Percentiles rank a stretch among this genome's conserved stretches.
Conservation (phyloP, 1,284 basidiomycete genomes). For the Heliocybe sulcata region DNA sequence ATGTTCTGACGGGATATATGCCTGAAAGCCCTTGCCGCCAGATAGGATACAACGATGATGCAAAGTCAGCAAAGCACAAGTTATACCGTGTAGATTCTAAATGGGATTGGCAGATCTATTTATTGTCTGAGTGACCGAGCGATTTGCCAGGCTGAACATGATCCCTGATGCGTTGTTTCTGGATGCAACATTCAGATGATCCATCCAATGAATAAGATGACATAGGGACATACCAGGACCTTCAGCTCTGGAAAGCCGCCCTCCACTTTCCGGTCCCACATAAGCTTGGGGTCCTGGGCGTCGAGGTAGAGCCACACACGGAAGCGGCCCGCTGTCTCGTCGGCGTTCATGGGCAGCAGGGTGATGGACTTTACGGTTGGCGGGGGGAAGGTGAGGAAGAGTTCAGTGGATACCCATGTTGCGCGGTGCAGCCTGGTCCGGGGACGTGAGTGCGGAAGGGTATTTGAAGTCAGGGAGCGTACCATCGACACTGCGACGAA, state of each 20-base stretch:
- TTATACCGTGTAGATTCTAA: too few relatives aligned
- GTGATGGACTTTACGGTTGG: conserved; percentile 61
- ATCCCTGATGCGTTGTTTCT: conserved; percentile 88
- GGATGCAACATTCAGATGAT: conserved; percentile 6
- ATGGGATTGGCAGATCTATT: background rate
- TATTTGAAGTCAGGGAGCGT: conserved; percentile 16
- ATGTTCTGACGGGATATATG: too few relatives aligned
- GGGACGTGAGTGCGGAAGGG: background rate
- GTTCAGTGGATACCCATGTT: conserved; percentile 83
- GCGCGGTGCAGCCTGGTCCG: conserved; percentile 72
- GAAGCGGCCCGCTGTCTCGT: conserved; percentile 84
- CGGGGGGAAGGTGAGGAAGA: conserved; percentile 83
- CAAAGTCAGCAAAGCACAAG: background rate
- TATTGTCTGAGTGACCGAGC: conserved; percentile 77
- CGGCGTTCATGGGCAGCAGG: conserved; percentile 67
- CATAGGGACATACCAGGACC: conserved; percentile 50
- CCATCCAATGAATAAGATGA: background rate
- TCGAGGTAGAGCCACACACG: conserved; percentile 71
- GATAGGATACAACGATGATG: too few relatives aligned
- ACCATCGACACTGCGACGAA: conserved; percentile 63
- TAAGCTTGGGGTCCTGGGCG: conserved; percentile 28
- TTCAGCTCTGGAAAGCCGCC: conserved; percentile 89
- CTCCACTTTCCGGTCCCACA: conserved; percentile 83
- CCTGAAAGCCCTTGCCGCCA: too few relatives aligned
- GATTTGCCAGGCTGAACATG: conserved; percentile 69